Conservation (phyloP, 768 basidiomycete species). For the Rickenella mellea region DNA sequence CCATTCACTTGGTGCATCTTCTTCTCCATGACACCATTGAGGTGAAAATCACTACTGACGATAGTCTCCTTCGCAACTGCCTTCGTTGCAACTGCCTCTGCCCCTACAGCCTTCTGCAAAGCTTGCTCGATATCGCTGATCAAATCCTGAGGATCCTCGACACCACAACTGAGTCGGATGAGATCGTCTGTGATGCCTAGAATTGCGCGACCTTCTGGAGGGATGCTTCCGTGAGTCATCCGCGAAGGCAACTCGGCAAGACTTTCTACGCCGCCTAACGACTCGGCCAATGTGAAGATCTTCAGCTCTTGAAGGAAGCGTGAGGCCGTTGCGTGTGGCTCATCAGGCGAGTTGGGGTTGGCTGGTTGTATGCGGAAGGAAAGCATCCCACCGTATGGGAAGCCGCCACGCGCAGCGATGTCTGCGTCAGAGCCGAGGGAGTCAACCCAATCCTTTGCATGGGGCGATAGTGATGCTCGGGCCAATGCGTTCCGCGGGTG, state of each 20-base stretch:
- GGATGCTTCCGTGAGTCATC: slow-evolving; percentile 85
- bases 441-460: slow-evolving; percentile 59
- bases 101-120: slow-evolving; percentile 31
- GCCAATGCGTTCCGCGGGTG: slow-evolving; percentile 63
- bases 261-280: slow-evolving; percentile 86
- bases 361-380: slow-evolving; percentile 52
- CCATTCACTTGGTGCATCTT: too few relatives aligned
- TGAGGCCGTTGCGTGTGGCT: slow-evolving; percentile 36
- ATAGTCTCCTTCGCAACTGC: neutral
- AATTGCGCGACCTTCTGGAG: slow-evolving; percentile 50
- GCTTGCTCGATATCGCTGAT: slow-evolving; percentile 63
- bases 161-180: slow-evolving; percentile 74
- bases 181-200: slow-evolving; percentile 76
- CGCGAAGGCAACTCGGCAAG: slow-evolving; percentile 76
- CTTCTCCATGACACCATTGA: neutral
- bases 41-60: neutral
- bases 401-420: slow-evolving; percentile 34
- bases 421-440: slow-evolving; percentile 21
- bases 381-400: slow-evolving; percentile 90
- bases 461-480: slow-evolving; percentile 50
- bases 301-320: slow-evolving; percentile 55
- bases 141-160: slow-evolving; percentile 83
- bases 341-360: slow-evolving; percentile 3
- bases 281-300: slow-evolving; percentile 80
- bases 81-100: neutral